phyloP scores from a whole-genome alignment of 192 early-diverging fungal genomes.

The Podila horticola region DNA sequence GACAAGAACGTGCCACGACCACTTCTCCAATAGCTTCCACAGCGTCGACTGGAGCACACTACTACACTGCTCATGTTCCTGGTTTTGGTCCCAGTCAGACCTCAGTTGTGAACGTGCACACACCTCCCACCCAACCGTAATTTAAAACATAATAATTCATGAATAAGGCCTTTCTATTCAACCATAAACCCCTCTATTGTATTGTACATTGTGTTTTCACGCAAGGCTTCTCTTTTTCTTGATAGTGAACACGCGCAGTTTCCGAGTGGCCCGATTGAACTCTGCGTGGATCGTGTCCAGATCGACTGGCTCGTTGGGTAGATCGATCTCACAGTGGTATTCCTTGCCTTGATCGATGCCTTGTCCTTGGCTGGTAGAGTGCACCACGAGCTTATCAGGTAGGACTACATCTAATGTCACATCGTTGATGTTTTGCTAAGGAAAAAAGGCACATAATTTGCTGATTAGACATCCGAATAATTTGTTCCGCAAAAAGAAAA shows the following conservation, averaged over 20 bases:
- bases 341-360: slow-evolving; percentile 30
- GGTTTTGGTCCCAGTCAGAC: too few relatives aligned
- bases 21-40: too few relatives aligned
- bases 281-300: slow-evolving; percentile 25
- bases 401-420: slow-evolving; percentile 37
- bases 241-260: slow-evolving; percentile 22
- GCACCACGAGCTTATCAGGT: slow-evolving; percentile 32
- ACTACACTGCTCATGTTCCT: too few relatives aligned
- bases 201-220: neutral
- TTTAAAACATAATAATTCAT: too few relatives aligned
- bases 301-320: slow-evolving; percentile 39
- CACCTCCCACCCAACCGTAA: too few relatives aligned
- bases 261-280: slow-evolving; percentile 16
- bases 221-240: slow-evolving; percentile 24
- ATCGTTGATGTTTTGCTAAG: slow-evolving; percentile 15
- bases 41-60: too few relatives aligned
- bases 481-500: neutral
- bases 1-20: too few relatives aligned
- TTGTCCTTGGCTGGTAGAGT: slow-evolving; percentile 32
- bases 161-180: too few relatives aligned
- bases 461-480: neutral
- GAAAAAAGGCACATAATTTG: neutral
- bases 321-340: slow-evolving; percentile 39
- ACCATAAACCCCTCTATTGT: too few relatives aligned
- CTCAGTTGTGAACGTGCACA: too few relatives aligned